phyloP scores from a whole-genome alignment of 2,329 filamentous ascomycete species.

The Didymosphaeria variabile region DNA sequence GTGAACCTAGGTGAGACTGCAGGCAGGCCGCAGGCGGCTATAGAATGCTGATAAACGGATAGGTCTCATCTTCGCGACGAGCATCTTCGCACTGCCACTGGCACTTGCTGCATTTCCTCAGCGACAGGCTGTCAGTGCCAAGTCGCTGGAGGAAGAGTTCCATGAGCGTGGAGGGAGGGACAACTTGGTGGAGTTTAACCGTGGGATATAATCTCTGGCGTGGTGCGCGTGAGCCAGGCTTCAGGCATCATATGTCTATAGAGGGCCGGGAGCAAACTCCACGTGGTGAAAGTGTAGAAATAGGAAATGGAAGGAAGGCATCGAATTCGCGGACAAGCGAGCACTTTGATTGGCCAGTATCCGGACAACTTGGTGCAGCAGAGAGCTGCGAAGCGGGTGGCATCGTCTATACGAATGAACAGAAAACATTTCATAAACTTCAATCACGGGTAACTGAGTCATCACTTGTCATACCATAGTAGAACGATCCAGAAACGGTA shows the following conservation, averaged over 20 bases:
- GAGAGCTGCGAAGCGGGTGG: background rate
- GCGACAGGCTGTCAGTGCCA: slow-evolving; percentile 80
- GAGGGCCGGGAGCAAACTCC: background rate
- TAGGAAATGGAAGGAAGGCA: background rate
- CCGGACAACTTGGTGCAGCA: slow-evolving; percentile 5
- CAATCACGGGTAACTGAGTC: background rate
- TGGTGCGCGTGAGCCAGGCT: background rate
- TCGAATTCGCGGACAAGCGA: slow-evolving; percentile 1
- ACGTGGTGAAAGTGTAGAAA: background rate
- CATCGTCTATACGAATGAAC: background rate
- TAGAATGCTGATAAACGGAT: slow-evolving; percentile 28
- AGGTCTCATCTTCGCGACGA: slow-evolving; percentile 82
- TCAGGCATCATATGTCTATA: background rate
- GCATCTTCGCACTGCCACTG: slow-evolving; percentile 86
- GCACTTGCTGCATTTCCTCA: slow-evolving; percentile 94
- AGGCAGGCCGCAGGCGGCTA: slow-evolving; percentile 42
- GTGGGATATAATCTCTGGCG: slow-evolving; percentile 72
- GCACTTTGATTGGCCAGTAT: slow-evolving; percentile 9
- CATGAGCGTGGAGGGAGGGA: slow-evolving; percentile 78
- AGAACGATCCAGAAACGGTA: slow-evolving; percentile 3
- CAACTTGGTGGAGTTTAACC: slow-evolving; percentile 94
- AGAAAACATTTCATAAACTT: background rate
- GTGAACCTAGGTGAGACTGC: slow-evolving; percentile 74
- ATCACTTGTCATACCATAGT: background rate
- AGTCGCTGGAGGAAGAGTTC: slow-evolving; percentile 85